A percentile compares a stretch with the other conserved stretches of the same genome.
phyloP scores from a whole-genome alignment of 805 yeast genomes.

The Kluyveromyces lactis region DNA sequence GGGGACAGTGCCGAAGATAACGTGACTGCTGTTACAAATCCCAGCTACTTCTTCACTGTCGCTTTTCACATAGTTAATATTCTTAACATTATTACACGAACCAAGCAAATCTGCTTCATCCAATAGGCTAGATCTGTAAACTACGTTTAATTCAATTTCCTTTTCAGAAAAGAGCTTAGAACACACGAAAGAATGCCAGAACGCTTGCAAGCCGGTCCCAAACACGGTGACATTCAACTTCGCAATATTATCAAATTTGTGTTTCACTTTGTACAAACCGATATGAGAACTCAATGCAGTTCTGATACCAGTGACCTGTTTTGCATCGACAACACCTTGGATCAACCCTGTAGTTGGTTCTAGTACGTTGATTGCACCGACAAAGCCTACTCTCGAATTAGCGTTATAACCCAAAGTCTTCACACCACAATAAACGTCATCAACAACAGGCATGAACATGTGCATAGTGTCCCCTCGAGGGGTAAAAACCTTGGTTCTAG shows the following conservation, averaged over 20 bases:
- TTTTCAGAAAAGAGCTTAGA: slow-evolving; percentile 7
- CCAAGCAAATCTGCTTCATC: slow-evolving; percentile 39
- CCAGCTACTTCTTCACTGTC: slow-evolving; percentile 12
- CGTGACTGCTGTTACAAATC: slow-evolving; percentile 33
- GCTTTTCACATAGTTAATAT: slow-evolving; percentile 23
- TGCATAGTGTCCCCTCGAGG: slow-evolving; percentile 36
- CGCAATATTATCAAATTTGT: slow-evolving; percentile 10
- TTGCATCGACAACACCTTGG: slow-evolving; percentile 48
- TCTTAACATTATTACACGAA: slow-evolving; percentile 27
- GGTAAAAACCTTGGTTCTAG: slow-evolving; percentile 39
- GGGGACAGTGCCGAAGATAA: slow-evolving; percentile 56
- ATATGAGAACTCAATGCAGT: slow-evolving; percentile 53
- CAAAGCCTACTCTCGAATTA: slow-evolving; percentile 51
- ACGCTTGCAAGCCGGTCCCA: slow-evolving; percentile 59
- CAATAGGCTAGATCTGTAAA: slow-evolving; percentile 33
- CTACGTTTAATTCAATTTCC: slow-evolving; percentile 32
- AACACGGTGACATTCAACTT: slow-evolving; percentile 31
- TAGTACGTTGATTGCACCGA: slow-evolving; percentile 45
- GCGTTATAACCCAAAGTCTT: slow-evolving; percentile 40
- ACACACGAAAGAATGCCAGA: slow-evolving; percentile 43
- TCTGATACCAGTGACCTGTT: slow-evolving; percentile 54
- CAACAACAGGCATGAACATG: slow-evolving; percentile 59
- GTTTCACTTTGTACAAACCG: slow-evolving; percentile 28
- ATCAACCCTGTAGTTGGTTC: slow-evolving; percentile 44
- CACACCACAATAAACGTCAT: slow-evolving; percentile 44